Percentiles rank a stretch among this genome's conserved stretches.
phyloP scores from a whole-genome alignment of 106 monocot genomes.

The Platanthera guangdongensis region DNA sequence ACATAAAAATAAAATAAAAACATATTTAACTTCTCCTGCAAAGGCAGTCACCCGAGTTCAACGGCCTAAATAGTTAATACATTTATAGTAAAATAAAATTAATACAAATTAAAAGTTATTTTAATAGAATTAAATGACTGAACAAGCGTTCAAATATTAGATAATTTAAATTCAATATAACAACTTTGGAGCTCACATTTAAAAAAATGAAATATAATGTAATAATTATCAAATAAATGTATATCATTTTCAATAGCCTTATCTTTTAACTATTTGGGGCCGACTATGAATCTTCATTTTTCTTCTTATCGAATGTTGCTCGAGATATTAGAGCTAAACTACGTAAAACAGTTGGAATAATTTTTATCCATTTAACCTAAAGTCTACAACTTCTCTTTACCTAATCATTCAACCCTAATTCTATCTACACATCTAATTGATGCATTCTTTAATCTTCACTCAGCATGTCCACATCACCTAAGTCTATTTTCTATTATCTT shows the following conservation, averaged over 20 bases:
- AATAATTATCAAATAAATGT: too few relatives aligned
- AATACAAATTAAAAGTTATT: too few relatives aligned
- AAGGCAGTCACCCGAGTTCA: too few relatives aligned
- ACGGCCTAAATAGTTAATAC: too few relatives aligned
- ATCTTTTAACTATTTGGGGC: background rate
- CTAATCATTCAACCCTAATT: background rate
- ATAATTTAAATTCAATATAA: too few relatives aligned
- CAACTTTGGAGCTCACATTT: too few relatives aligned
- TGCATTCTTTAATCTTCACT: background rate
- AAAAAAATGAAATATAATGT: too few relatives aligned
- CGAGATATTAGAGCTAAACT: background rate
- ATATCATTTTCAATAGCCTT: background rate
- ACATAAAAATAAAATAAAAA: too few relatives aligned
- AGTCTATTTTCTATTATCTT: background rate
- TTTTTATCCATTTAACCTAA: background rate
- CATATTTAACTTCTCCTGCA: too few relatives aligned
- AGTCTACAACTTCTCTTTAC: background rate
- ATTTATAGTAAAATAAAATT: too few relatives aligned
- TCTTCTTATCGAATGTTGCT: background rate
- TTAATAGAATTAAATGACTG: too few relatives aligned
- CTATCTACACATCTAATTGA: background rate
- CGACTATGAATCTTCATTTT: background rate
- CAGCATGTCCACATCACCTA: background rate
- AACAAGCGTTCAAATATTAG: too few relatives aligned
- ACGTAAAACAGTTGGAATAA: background rate